A percentile compares a stretch with the other conserved stretches of the same genome.
Conservation (phyloP, 805 yeast genomes). For the Candida takata region DNA sequence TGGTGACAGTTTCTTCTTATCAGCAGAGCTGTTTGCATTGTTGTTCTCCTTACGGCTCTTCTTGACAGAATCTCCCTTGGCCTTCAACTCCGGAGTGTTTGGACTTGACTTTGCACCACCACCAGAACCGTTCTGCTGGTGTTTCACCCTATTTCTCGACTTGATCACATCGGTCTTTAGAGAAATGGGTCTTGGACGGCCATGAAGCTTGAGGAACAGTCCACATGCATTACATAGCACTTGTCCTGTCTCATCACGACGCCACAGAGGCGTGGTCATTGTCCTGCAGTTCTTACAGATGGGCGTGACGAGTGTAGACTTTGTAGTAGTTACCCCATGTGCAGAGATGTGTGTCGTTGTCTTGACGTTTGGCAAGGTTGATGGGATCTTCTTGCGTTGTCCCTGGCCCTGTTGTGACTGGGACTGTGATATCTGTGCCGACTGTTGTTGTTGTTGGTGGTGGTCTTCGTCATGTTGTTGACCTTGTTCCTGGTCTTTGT, state of each 20-base stretch:
- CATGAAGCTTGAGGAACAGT: constrained; percentile 79
- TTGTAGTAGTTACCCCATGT: constrained; percentile 60
- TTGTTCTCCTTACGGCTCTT: constrained; percentile 6
- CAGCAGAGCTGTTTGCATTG: not conserved
- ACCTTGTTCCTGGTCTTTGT: no score
- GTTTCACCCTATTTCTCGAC: constrained; percentile 79
- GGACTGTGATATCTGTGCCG: no score
- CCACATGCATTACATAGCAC: constrained; percentile 96
- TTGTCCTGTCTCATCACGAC: constrained; percentile 86
- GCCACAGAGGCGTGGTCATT: constrained; percentile 90
- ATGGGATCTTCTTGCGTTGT: constrained; percentile 2
- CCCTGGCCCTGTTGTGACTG: no score
- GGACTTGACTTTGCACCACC: constrained; percentile 11
- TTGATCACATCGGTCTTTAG: constrained; percentile 89
- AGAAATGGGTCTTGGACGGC: constrained; percentile 86
- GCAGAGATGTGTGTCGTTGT: constrained; percentile 45
- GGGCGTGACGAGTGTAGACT: constrained; percentile 56
- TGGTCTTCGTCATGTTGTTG: no score
- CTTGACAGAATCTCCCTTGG: constrained; percentile 15
- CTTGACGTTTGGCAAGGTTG: constrained; percentile 48
- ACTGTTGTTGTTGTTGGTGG: no score
- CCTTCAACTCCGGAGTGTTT: constrained; percentile 19
- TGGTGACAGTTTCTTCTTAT: constrained; percentile 3
- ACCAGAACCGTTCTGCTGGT: constrained; percentile 20
- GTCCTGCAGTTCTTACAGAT: constrained; percentile 88